Evolutionary conservation across 73 alveolate genomes (phyloP).

Genomic region (Tetrahymena malaccensis): DNA sequence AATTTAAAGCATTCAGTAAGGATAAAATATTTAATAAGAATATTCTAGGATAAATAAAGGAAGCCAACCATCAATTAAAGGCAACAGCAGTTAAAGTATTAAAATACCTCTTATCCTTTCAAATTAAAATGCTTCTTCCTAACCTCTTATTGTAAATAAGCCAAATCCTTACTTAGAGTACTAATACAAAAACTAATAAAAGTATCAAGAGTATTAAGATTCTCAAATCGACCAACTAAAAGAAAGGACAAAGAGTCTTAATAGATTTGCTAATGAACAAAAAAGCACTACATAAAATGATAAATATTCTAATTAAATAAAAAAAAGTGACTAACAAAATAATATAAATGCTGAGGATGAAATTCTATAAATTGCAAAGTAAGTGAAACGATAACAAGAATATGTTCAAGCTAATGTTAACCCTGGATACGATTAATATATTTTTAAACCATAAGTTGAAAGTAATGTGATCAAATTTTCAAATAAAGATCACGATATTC

Average conservation of each 20-base stretch:
- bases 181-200: not conserved
- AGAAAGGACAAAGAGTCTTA: not conserved
- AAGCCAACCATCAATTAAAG: not conserved
- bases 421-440: not conserved
- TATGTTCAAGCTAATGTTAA: not conserved
- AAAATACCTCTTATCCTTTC: not conserved
- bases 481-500: not conserved
- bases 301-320: not conserved
- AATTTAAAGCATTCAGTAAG: not conserved
- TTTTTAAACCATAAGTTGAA: not conserved
- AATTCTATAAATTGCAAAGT: not conserved
- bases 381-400: not conserved
- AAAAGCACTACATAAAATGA: not conserved
- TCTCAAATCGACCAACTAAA: not conserved
- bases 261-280: not conserved
- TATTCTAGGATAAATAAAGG: not conserved
- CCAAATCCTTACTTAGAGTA: not conserved
- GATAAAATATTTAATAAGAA: not conserved
- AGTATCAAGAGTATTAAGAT: not conserved
- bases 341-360: not conserved
- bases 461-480: not conserved
- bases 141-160: not conserved
- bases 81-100: not conserved
- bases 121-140: not conserved
- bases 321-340: not conserved